Evolutionary conservation across 2,329 filamentous ascomycete species (phyloP).

Genomic region (Neofusicoccum umdonicola): DNA sequence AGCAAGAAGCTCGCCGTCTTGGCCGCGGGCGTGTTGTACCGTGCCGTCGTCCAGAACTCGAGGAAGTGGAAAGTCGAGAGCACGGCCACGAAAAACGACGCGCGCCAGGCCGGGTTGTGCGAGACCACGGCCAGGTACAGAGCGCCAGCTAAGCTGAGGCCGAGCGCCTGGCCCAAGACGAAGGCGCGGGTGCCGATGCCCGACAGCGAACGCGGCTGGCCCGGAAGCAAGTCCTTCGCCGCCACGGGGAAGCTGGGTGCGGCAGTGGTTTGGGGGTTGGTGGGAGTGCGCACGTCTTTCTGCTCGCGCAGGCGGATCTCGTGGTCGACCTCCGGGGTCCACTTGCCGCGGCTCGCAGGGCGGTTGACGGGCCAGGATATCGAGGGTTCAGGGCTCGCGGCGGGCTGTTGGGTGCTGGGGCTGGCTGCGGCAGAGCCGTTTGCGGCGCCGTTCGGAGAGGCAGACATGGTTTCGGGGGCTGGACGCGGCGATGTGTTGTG

Average conservation of each 20-base stretch:
- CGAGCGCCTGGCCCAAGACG: constrained; percentile 39
- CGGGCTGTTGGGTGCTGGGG: not conserved
- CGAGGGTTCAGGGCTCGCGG: not conserved
- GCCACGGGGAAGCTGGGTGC: constrained; percentile 2
- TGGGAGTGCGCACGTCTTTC: not conserved
- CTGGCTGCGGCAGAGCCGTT: not conserved
- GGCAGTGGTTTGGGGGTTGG: constrained; percentile 19
- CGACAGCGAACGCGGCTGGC: constrained; percentile 45
- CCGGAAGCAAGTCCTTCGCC: constrained; percentile 37
- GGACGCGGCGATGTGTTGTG: not conserved
- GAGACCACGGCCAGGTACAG: constrained; percentile 27
- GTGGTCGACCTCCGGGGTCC: constrained; percentile 29
- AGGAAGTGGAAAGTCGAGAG: constrained; percentile 90
- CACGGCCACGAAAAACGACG: constrained; percentile 62
- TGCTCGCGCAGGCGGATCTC: constrained; percentile 28
- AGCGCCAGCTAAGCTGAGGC: constrained; percentile 33
- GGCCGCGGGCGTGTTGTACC: constrained; percentile 74
- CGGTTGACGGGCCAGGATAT: constrained; percentile 33
- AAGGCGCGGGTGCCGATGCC: constrained; percentile 49
- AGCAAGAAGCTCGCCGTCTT: constrained; percentile 77
- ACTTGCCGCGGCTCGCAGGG: constrained; percentile 24
- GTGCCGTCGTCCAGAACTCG: constrained; percentile 88
- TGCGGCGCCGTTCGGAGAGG: not conserved
- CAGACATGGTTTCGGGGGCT: not conserved
- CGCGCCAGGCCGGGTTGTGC: constrained; percentile 53